phyloP scores from a whole-genome alignment of 192 early-diverging fungal species.

The Podila epigama region DNA sequence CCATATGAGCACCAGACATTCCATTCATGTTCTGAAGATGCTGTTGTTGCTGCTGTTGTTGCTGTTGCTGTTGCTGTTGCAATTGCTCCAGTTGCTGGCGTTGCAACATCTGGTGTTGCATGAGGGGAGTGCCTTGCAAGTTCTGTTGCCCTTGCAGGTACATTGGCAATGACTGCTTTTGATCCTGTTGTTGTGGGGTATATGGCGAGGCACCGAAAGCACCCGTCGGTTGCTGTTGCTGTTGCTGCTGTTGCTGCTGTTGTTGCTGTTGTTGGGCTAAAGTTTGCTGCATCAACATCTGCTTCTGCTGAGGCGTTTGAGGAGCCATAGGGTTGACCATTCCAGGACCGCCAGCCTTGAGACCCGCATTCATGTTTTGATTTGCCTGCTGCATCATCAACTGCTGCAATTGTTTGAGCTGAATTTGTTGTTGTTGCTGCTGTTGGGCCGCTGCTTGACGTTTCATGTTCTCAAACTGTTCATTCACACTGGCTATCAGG shows the following conservation, averaged over 20 bases:
- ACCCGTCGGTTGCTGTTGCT: constrained; percentile 4
- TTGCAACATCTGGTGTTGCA: constrained; percentile 17
- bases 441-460: constrained; percentile 25
- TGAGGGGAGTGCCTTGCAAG: constrained; percentile 19
- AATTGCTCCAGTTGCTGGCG: constrained; percentile 11
- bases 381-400: constrained; percentile 25
- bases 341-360: constrained; percentile 11
- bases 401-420: constrained; percentile 23
- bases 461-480: constrained; percentile 45
- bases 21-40: constrained; percentile 31
- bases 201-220: no score
- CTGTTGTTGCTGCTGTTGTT: constrained; percentile 26
- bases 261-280: constrained; percentile 33
- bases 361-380: constrained; percentile 23
- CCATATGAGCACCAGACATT: constrained; percentile 4
- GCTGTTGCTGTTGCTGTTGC: constrained; percentile 23
- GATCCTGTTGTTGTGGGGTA: constrained; percentile 36
- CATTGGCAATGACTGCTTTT: constrained; percentile 9
- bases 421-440: constrained; percentile 18
- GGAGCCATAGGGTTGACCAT: constrained; percentile 17
- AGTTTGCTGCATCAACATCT: constrained; percentile 13
- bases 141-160: constrained; percentile 16
- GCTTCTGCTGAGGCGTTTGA: constrained; percentile 33
- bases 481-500: constrained; percentile 27
- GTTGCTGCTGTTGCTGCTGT: constrained; percentile 33